A percentile compares a stretch with the other conserved stretches of the same genome.
phyloP scores from a whole-genome alignment of 1,139 yeast genomes.

The Schizosaccharomyces versatilis region DNA sequence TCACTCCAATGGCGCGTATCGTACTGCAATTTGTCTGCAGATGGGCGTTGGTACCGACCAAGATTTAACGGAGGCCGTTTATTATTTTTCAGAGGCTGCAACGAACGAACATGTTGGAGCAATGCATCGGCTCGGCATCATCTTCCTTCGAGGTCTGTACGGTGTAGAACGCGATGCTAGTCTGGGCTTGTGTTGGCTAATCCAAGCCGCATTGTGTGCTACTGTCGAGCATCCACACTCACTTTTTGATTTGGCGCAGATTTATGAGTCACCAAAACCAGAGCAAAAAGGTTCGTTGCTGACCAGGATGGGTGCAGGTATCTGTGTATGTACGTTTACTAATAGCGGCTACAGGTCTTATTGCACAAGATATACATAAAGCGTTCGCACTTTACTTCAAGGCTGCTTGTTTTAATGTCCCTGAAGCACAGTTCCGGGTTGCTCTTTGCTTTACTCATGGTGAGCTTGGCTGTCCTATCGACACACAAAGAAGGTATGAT shows the following conservation, averaged over 20 bases:
- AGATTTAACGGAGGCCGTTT: slow-evolving; percentile 27
- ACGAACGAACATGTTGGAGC: slow-evolving; percentile 32
- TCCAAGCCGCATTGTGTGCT: slow-evolving; percentile 30
- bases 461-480: slow-evolving; percentile 40
- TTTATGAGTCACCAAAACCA: slow-evolving; percentile 40
- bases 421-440: slow-evolving; percentile 65
- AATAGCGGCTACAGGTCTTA: slow-evolving; percentile 3
- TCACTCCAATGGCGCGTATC: slow-evolving; percentile 37
- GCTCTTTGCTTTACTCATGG: slow-evolving; percentile 82
- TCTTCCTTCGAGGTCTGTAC: slow-evolving; percentile 31
- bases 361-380: slow-evolving; percentile 12
- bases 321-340: too few species aligned
- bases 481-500: slow-evolving; percentile 30
- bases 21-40: slow-evolving; percentile 48
- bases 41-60: slow-evolving; percentile 36
- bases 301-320: neutral
- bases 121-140: slow-evolving; percentile 50
- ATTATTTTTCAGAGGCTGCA: slow-evolving; percentile 37
- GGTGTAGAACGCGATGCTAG: slow-evolving; percentile 25
- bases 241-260: slow-evolving; percentile 42
- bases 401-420: slow-evolving; percentile 56
- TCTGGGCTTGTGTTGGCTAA: slow-evolving; percentile 34
- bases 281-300: slow-evolving; percentile 2
- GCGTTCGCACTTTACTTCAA: slow-evolving; percentile 49
- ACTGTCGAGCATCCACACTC: slow-evolving; percentile 30